These are phyloP conservation scores for Neurospora pannonica DNA, from an alignment of 495 filamentous ascomycete genomes.

Conservation along the genomic window DNA sequence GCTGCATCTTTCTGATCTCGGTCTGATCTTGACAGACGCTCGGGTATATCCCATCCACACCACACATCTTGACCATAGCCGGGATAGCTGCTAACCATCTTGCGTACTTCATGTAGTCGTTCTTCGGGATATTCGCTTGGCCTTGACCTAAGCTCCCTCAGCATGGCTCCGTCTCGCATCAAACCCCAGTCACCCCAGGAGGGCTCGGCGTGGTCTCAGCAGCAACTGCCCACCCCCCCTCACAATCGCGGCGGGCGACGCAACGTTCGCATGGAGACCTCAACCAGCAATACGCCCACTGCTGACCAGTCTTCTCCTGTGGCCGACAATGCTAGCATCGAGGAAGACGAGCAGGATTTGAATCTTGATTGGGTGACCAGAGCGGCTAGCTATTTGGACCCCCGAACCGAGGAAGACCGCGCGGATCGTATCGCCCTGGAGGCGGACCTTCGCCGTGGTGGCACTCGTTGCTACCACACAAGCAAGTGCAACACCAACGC, in stretches of 20 bases:
- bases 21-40: background rate
- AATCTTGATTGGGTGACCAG: background rate
- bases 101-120: background rate
- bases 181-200: background rate
- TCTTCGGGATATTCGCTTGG: background rate
- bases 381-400: background rate
- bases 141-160: background rate
- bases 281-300: background rate
- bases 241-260: background rate
- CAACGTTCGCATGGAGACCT: background rate
- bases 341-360: background rate
- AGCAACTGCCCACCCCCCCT: background rate
- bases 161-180: background rate
- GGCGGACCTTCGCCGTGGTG: background rate
- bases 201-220: background rate
- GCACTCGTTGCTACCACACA: constrained; percentile 24
- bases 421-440: background rate
- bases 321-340: background rate
- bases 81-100: background rate
- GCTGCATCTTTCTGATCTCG: background rate
- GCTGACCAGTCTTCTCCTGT: background rate
- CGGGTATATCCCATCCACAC: background rate
- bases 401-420: background rate
- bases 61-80: background rate
- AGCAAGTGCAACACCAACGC: constrained; percentile 41